phyloP scores from a whole-genome alignment of 2,329 filamentous ascomycete species.

The Fusarium sp. region DNA sequence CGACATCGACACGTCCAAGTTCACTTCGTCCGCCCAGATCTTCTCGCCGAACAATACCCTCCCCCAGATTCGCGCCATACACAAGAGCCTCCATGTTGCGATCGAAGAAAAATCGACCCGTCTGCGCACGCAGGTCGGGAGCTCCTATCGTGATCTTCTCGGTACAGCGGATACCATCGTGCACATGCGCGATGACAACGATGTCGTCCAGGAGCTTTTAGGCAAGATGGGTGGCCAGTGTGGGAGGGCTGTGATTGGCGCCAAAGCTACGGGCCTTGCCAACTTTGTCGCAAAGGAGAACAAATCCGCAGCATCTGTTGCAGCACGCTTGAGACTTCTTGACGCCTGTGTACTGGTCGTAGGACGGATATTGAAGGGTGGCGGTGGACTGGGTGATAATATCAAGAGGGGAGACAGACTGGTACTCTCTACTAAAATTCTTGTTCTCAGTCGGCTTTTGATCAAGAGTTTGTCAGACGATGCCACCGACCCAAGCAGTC shows the following conservation, averaged over 20 bases:
- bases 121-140: constrained; percentile 72
- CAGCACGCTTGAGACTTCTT: constrained; percentile 62
- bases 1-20: constrained; percentile 59
- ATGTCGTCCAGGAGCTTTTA: constrained; percentile 77
- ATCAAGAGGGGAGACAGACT: constrained; percentile 61
- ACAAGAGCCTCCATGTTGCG: constrained; percentile 68
- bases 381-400: constrained; percentile 46
- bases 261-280: constrained; percentile 70
- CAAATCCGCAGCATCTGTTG: constrained; percentile 46
- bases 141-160: constrained; percentile 86
- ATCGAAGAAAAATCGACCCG: constrained; percentile 72
- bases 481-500: constrained; percentile 49
- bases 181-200: constrained; percentile 84
- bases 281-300: constrained; percentile 55
- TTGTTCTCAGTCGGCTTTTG: constrained; percentile 80
- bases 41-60: constrained; percentile 68
- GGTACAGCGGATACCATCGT: constrained; percentile 95
- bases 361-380: constrained; percentile 60
- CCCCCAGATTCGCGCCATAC: constrained; percentile 72
- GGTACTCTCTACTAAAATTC: constrained; percentile 73
- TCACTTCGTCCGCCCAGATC: constrained; percentile 65
- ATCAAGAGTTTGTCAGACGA: constrained; percentile 76
- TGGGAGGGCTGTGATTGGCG: constrained; percentile 76
- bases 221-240: constrained; percentile 80
- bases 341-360: constrained; percentile 64